Evolutionary conservation across 1,284 basidiomycete species (phyloP).

Genomic region (Ganoderma resinaceum): DNA sequence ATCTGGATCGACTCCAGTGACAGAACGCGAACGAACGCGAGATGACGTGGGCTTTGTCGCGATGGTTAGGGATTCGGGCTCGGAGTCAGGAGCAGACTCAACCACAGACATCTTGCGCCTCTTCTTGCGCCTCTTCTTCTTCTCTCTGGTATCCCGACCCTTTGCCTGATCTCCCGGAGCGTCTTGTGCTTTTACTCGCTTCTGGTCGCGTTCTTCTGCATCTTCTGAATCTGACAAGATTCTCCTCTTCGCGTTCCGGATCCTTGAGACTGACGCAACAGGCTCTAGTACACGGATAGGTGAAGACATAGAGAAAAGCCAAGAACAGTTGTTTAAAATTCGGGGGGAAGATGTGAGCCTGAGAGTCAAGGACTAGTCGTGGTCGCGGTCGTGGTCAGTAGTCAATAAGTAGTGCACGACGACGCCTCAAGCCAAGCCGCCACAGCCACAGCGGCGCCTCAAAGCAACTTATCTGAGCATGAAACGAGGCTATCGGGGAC

Average conservation of each 20-base stretch:
- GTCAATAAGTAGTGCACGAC: not conserved
- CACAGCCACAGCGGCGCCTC: not conserved
- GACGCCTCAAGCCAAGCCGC: not conserved
- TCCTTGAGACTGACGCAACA: conserved; percentile 4
- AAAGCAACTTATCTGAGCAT: not conserved
- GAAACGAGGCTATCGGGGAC: not conserved
- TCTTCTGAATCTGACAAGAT: conserved; percentile 32
- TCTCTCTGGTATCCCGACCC: conserved; percentile 32
- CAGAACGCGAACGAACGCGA: conserved; percentile 19
- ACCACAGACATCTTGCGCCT: conserved; percentile 35
- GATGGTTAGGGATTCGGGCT: conserved; percentile 7
- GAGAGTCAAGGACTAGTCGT: not conserved
- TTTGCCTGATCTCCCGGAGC: conserved; percentile 12
- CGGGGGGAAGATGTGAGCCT: not conserved
- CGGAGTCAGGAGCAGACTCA: conserved; percentile 12
- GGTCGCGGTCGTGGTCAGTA: not conserved
- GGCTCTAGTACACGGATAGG: conserved; percentile 19
- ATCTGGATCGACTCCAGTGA: conserved; percentile 6
- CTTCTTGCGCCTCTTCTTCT: conserved; percentile 38
- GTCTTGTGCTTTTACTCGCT: conserved; percentile 17
- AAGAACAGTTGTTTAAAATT: not conserved
- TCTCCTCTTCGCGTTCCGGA: conserved; percentile 21
- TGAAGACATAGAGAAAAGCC: conserved; percentile 15
- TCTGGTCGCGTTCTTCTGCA: conserved; percentile 28
- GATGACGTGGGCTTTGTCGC: conserved; percentile 8